Base-by-base conservation (phyloP, 768 basidiomycete species). In the Mycena albidolilacea region DNA sequence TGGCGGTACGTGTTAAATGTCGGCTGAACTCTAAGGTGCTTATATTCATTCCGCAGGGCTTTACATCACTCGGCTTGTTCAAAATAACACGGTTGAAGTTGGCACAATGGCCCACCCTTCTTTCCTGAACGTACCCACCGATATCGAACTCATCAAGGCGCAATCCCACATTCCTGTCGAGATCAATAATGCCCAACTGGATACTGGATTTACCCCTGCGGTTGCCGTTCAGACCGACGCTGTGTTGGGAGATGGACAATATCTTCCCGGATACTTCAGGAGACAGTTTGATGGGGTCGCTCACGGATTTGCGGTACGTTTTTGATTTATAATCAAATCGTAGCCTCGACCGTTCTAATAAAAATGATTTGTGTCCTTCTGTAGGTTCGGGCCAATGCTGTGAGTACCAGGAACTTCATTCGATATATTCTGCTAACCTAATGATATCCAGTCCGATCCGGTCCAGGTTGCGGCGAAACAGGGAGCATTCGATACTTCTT, bases 381-480 rank as follows among this genome's bases (percentile, higher is more conserved):
- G 5, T 7, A 71, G 73, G 73, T 75, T 7, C 58, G 74, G 21
- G 74, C 74, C 2, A 69, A 75, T 58, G 67, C 67, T 15, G 74
- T 75, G 23, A 70, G 73, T 74, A 9, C 11, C 55, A 17, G 35
- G n/a, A 46, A 50, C 48, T 7, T 21, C n/a, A 10, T 61, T 50
- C 23, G 17, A 19, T 21, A 19, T 44, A 14, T 65, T 58, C 60
- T n/a, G 8, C 11, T 72, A 21, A 41, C 14, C 30, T 68, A 23
- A 44, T 14, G 5, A 19, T 17, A 11, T 35, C 43, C 43, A 75
- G 74, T 71, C 74, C 44, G 70, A 71, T 57, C 74, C 74, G 8
- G 74, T 72, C 0, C 70, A 71, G 67, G 74, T 75, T 58, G 74
- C 74, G 8, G 74, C 74, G 7, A 75, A 75, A 48, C 65, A 75